Base-by-base conservation (phyloP, 306 rosid genomes). In the Gleditsia sinensis region DNA sequence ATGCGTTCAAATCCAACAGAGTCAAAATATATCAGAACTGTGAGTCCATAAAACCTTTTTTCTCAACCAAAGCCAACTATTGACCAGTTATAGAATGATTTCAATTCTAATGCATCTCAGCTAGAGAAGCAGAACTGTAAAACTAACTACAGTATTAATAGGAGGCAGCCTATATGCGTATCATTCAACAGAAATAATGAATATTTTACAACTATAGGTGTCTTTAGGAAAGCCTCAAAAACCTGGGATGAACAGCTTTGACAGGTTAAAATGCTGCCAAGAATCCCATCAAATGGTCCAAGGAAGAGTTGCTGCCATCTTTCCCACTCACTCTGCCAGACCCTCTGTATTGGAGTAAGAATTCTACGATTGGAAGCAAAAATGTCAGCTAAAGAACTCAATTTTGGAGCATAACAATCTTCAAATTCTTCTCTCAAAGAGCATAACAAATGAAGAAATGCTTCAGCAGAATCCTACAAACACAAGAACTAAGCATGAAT, bases 261-360 rank as follows among this genome's bases (percentile, higher is more conserved):
- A 77, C 98, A 94, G 58, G 94, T 87, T 69, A 94, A 85, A 75
- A 81, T 82, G 85, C 98, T 94, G 75, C 91, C 83, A 64, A 94
- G 94, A 84, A 90, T 84, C 83, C 97, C 98, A 75, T 94, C 93
- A 78, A 94, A 89, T 49, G 98, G 95, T 82, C 97, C 96, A 80
- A 94, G 83, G 80, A 84, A 87, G 78, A 72, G 77, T 40, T 69
- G 86, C 62, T 79, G 86, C 96, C 98, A 94, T 81, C 90, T 88
- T 81, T 87, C 93, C 62, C 73, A 86, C 81, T 87, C 89, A 80
- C 77, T 88, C 59, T 19, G 78, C 69, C 69, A 66, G 59, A 83
- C 88, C 70, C 58, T 75, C 71, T 56, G 81, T 75, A 58, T 77
- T 60, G 90, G 86, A 72, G 77, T 73, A 79, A 91, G 84, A 79